These are phyloP conservation scores for Beauveria australis DNA, from an alignment of 2,329 filamentous ascomycete genomes.

Conservation along the genomic window DNA sequence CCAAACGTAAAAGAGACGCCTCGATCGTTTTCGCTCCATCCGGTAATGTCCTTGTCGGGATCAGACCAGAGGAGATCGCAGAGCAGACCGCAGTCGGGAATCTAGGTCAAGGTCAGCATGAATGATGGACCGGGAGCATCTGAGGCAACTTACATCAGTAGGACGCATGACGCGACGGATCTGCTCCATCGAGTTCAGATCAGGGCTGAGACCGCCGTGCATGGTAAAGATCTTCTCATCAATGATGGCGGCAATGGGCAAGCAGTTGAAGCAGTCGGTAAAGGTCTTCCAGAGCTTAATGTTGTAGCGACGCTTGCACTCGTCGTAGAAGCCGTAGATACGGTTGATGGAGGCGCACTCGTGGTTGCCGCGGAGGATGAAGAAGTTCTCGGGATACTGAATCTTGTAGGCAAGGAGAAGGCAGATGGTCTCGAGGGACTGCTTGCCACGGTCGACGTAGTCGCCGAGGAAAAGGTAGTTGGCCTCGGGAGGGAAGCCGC, in stretches of 20 bases:
- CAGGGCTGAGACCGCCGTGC: slow-evolving; percentile 95
- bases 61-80: slow-evolving; percentile 98
- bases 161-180: slow-evolving; percentile 98
- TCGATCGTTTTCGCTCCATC: slow-evolving; percentile 98
- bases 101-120: slow-evolving; percentile 46
- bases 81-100: slow-evolving; percentile 93
- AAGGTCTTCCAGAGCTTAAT: slow-evolving; percentile 99
- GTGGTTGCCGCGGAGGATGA: slow-evolving; percentile 96
- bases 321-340: slow-evolving; percentile 99
- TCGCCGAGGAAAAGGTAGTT: slow-evolving; percentile 99
- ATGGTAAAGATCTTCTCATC: slow-evolving; percentile 99
- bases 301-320: slow-evolving; percentile 98
- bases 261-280: slow-evolving; percentile 98
- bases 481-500: slow-evolving; percentile 94
- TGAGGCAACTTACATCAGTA: slow-evolving; percentile 71
- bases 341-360: slow-evolving; percentile 98
- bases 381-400: slow-evolving; percentile 99
- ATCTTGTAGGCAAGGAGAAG: slow-evolving; percentile 97
- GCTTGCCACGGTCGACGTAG: slow-evolving; percentile 98
- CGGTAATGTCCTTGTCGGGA: slow-evolving; percentile 97
- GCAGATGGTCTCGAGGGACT: slow-evolving; percentile 97
- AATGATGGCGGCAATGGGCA: slow-evolving; percentile 97
- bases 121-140: slow-evolving; percentile 12
- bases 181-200: slow-evolving; percentile 99
- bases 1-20: slow-evolving; percentile 99